Evolutionary conservation across 2,329 filamentous ascomycete species (phyloP), one percentile per base, ranked within the genome.

Genomic region (Furcasterigmium furcatum): DNA sequence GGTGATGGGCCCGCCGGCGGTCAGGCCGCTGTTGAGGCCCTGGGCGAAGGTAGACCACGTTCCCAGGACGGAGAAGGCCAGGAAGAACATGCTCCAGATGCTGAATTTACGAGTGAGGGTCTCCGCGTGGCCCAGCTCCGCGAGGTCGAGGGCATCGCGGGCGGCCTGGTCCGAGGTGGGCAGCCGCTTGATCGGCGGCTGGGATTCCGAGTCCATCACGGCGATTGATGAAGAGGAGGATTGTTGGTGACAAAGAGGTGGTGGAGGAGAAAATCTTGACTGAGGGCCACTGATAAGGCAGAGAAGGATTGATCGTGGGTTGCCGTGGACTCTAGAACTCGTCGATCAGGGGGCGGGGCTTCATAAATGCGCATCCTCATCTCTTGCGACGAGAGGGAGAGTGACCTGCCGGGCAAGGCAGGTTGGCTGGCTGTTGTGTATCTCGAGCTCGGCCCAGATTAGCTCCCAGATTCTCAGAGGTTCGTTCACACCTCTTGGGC

Each of bases 11-110:
- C 76, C 77, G 35, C 77, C 77, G 46, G 72, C 78, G n/a, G 66
- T 70, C 29, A 82, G 65, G 6, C 77, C 78, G 48, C 68, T 76
- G 44, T 22, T 27, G 29, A 46, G 39, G 2, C 44, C 32, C 55
- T 80, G 76, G 0, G 78, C 78, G 49, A 80, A 76, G 1, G 76
- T 80, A 1, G 74, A 76, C 68, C 77, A 82, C 5, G 78, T 81
- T 47, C 77, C 77, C 24, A 81, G 63, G 13, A 82, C 74, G 47
- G 71, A 77, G 48, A 82, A 79, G 22, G 77, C 73, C 18, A 82
- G 66, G 18, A 75, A 72, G 10, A 82, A 65, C 75, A 82, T 79
- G 58, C 74, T 79, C 71, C 70, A 73, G 6, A 72, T 58, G 55
- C 67, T 68, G 56, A 82, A 81, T 52, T 79, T 72, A 47, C 68